phyloP scores from a whole-genome alignment of 306 rosid species.

The Glycine tomentella region DNA sequence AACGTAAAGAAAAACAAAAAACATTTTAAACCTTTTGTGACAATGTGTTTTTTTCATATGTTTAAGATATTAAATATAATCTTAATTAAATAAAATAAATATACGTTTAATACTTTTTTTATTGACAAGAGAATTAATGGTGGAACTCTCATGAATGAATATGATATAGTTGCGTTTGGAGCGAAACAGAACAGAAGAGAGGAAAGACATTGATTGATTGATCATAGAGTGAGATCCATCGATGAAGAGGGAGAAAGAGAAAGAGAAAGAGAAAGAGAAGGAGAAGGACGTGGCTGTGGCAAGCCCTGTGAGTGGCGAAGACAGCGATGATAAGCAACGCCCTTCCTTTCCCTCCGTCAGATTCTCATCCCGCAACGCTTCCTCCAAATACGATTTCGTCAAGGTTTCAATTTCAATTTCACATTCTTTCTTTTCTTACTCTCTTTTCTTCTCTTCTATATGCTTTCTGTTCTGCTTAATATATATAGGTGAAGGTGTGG shows the following conservation, averaged over 20 bases:
- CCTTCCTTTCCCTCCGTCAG: constrained; percentile 57
- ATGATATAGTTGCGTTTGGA: neutral
- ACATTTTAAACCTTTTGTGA: too few species aligned
- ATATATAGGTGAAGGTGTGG: constrained; percentile 87
- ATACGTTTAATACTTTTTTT: too few species aligned
- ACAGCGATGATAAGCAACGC: constrained; percentile 50
- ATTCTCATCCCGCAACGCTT: constrained; percentile 78
- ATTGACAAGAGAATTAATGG: too few species aligned
- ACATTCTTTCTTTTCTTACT: too few species aligned
- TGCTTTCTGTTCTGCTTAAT: neutral
- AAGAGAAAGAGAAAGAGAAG: constrained; percentile 39
- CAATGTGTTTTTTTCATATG: too few species aligned
- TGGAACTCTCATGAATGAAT: too few species aligned
- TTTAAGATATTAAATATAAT: too few species aligned
- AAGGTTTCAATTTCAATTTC: constrained; percentile 54
- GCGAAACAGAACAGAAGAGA: neutral
- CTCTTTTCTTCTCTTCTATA: neutral
- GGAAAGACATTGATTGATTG: neutral
- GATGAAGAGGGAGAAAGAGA: too few species aligned
- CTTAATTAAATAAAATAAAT: too few species aligned
- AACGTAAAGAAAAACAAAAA: too few species aligned
- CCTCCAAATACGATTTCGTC: constrained; percentile 97
- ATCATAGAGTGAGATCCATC: neutral
- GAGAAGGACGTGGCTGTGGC: constrained; percentile 53
- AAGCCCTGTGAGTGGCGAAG: constrained; percentile 55